phyloP scores from a whole-genome alignment of 352 stramenopile genomes.

The Phytophthora sp. region DNA sequence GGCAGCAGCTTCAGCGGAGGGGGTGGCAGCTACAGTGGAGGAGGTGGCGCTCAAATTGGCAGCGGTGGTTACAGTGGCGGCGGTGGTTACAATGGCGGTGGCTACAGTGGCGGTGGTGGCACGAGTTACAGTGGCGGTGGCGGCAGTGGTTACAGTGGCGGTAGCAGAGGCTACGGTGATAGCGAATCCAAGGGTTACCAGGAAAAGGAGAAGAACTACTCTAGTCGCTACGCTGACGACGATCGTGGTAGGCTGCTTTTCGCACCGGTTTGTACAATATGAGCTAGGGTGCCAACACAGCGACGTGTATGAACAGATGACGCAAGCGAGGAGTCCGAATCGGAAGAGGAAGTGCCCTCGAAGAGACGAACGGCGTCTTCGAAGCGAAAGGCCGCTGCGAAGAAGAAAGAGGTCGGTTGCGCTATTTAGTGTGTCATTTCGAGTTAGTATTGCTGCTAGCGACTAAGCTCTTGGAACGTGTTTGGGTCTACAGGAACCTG shows the following conservation, averaged over 20 bases:
- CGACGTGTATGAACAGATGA: conserved; percentile 44
- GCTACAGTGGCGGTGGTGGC: conserved; percentile 51
- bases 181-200: conserved; percentile 59
- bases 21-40: conserved; percentile 44
- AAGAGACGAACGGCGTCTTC: conserved; percentile 69
- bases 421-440: no score
- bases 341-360: conserved; percentile 66
- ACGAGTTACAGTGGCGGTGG: conserved; percentile 45
- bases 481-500: conserved; percentile 41
- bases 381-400: conserved; percentile 61
- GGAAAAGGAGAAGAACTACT: conserved; percentile 73
- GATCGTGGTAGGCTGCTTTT: conserved; percentile 29
- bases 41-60: conserved; percentile 46
- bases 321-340: conserved; percentile 70
- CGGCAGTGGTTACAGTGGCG: conserved; percentile 43
- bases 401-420: conserved; percentile 72
- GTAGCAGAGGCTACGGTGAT: conserved; percentile 48
- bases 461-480: conserved; percentile 5
- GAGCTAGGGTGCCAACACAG: background rate
- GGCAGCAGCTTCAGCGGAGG: conserved; percentile 47
- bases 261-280: background rate
- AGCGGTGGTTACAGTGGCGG: conserved; percentile 45
- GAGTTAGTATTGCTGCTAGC: no score
- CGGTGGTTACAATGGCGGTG: conserved; percentile 44
- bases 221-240: conserved; percentile 76